Evolutionary conservation across 2,329 filamentous ascomycete genomes (phyloP), one percentile per base, ranked within the genome.

Genomic region (Knufia fluminis): DNA sequence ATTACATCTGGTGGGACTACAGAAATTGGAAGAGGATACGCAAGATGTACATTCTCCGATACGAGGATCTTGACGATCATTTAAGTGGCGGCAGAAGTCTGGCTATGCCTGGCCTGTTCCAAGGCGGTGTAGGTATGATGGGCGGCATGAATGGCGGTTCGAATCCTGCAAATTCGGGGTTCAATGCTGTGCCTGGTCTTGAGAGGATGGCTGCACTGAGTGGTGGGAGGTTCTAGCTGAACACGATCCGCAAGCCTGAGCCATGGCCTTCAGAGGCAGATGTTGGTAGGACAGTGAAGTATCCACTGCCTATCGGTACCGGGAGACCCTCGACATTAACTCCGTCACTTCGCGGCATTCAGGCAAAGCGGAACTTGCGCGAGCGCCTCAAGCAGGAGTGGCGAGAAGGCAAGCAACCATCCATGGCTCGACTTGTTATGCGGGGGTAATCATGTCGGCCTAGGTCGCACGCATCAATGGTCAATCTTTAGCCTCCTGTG

Each of bases 1-100:
- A 73, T 46, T 74, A 74, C 54, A 63, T 74, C 26, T 68, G 73
- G 59, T 75, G 72, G 68, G 71, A 75, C 54, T 69, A 68, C 17
- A 61, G 66, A 16, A 67, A 62, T 45, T 75, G 72, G 72, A 72
- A 74, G 63, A 71, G 72, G 60, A 64, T 71, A 65, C 58, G 72
- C 66, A 68, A 70, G 38, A 70, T 73, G 53, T 73, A 73, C 47
- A 68, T 72, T 31, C 64, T 74, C 49, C 68, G 69, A 46, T 74
- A 73, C 51, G 70, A 72, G 54, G 70, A 72, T 57, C 58, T 74
- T 56, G 71, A 74, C 54, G 72, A 72, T 60, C 54, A 58, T 45
- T 54, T 54, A 2, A 59, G 54, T 46, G 56, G 57, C 45, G 57
- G 57, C 10, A 28, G 40, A 20, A 45, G 32, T 32, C 23, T 42